Conservation (phyloP, 805 yeast species). For the Kodamaea restingae region DNA sequence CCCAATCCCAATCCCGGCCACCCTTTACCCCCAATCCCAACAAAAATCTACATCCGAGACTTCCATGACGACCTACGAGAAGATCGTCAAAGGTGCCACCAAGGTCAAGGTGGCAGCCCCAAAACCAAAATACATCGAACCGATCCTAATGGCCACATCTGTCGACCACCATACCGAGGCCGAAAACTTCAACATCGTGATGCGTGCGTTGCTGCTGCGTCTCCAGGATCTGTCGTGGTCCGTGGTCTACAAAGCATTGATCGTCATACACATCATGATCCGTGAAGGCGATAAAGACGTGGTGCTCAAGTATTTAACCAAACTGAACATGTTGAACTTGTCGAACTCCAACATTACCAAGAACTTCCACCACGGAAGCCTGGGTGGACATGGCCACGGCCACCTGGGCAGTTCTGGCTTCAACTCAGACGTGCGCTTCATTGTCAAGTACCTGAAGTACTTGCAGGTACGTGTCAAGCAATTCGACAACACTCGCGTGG, state of each 20-base stretch:
- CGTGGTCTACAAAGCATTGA: constrained; percentile 77
- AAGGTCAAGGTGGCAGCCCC: constrained; percentile 86
- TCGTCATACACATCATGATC: constrained; percentile 85
- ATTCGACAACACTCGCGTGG: constrained; percentile 58
- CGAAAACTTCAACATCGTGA: constrained; percentile 63
- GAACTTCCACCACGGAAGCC: constrained; percentile 33
- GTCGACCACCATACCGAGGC: constrained; percentile 37
- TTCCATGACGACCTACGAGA: constrained; percentile 61
- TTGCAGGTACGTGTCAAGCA: constrained; percentile 65
- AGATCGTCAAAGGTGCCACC: constrained; percentile 62
- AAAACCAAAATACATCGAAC: constrained; percentile 92
- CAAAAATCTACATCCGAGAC: too few relatives aligned
- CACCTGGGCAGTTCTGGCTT: constrained; percentile 12
- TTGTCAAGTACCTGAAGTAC: constrained; percentile 69
- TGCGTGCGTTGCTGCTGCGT: constrained; percentile 58
- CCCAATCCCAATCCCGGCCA: too few relatives aligned
- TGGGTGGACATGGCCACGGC: constrained; percentile 13
- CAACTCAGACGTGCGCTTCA: constrained; percentile 48
- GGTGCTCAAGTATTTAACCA: constrained; percentile 57
- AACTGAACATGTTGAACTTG: constrained; percentile 47
- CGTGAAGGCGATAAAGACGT: constrained; percentile 84
- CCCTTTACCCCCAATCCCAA: too few relatives aligned
- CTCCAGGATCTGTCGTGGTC: constrained; percentile 87
- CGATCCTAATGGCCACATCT: constrained; percentile 70
- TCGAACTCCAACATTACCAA: constrained; percentile 35